Evolutionary conservation across 306 rosid genomes (phyloP), one percentile per base, ranked within the genome.

Genomic region (Castanea mollissima): DNA sequence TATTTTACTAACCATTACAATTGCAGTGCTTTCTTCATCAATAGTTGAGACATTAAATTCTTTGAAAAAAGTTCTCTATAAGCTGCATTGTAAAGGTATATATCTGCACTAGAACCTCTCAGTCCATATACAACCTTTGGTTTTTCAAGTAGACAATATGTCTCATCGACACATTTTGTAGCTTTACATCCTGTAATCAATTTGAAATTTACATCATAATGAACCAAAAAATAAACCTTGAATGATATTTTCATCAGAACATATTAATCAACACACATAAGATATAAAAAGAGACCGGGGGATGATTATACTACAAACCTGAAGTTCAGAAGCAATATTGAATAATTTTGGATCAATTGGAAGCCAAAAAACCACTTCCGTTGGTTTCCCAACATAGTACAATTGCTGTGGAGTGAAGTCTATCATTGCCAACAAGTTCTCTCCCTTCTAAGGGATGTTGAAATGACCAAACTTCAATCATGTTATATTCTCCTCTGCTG

Each of bases 11-110:
- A 77, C 80, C 74, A 55, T 68, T 49, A 68, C 68, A 68, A 77
- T 59, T 21, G 80, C 75, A 32, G 68, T 55, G 8, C 80, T 77
- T 52, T 77, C 80, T 54, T 77, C 80, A 34, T 77, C 80, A 32
- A 68, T 74, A 9, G 74, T 77, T 1, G 75, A 77, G 35, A 74
- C 56, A 5, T 59, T 58, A 44, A 74, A 41, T 58, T 20, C n/a
- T 35, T 38, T 59, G 78, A 74, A 77, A 21, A 77, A 55, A 77
- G 68, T 6, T 77, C 54, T 69, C 75, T 55, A 69, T 31, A 68
- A 1, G 80, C 80, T 68, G 55, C 80, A 55, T 77, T 77, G 68
- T 77, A 68, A 54, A 77, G 67, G 54, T 19, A 77, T 67, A 68
- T 77, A 77, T 77, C 67, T 32, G 74, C 80, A 58, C 70, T 74